Evolutionary conservation across 2,329 filamentous ascomycete species (phyloP).

Genomic region (Ilyonectria sp.): DNA sequence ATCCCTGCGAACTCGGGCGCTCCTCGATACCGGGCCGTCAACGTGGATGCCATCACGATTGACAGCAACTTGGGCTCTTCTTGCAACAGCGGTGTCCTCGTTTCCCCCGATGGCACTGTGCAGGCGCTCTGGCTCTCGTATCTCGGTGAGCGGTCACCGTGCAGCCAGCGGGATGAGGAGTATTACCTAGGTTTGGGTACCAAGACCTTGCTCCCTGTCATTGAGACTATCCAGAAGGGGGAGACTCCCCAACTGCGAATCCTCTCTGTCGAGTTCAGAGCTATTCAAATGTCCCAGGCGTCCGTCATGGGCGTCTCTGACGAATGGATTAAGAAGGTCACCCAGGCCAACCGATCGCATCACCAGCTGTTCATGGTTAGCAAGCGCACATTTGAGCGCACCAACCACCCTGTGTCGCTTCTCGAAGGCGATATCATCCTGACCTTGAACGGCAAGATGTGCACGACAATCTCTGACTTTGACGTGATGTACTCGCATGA

Average conservation of each 20-base stretch:
- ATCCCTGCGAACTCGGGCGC: conserved; percentile 95
- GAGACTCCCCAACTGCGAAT: conserved; percentile 87
- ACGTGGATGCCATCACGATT: conserved; percentile 96
- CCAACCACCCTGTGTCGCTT: conserved; percentile 68
- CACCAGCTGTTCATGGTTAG: conserved; percentile 99
- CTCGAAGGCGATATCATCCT: conserved; percentile 94
- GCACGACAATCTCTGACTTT: conserved; percentile 92
- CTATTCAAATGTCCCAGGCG: conserved; percentile 96
- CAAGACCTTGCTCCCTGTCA: conserved; percentile 89
- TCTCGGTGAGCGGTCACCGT: conserved; percentile 86
- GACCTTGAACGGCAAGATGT: conserved; percentile 90
- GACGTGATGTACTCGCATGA: conserved; percentile 97
- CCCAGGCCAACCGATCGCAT: conserved; percentile 88
- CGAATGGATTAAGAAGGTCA: conserved; percentile 94
- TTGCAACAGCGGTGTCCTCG: conserved; percentile 93
- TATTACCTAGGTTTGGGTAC: conserved; percentile 95
- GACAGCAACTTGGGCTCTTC: conserved; percentile 93
- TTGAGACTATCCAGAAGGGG: conserved; percentile 87
- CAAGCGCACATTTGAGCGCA: conserved; percentile 82
- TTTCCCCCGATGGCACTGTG: conserved; percentile 90
- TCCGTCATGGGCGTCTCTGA: conserved; percentile 97
- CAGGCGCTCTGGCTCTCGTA: conserved; percentile 98
- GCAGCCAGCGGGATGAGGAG: conserved; percentile 90
- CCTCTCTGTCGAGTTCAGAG: conserved; percentile 92
- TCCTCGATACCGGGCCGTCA: conserved; percentile 93